These are phyloP conservation scores for Dorcoceras hygrometricum DNA, from an alignment of 257 asterid genomes.

Conservation along the genomic window DNA sequence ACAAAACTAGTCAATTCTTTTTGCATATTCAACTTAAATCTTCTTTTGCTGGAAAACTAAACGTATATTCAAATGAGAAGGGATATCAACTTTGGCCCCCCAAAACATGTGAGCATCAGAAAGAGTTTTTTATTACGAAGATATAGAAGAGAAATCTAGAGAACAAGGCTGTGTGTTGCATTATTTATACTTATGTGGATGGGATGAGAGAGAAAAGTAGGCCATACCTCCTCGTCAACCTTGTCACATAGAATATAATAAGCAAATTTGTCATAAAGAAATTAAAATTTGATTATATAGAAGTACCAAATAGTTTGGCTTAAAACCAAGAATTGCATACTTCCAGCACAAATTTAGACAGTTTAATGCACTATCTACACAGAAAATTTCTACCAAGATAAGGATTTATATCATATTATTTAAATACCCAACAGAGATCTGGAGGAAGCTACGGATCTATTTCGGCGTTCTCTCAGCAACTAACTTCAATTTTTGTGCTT, in stretches of 20 bases:
- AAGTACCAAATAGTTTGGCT: not conserved
- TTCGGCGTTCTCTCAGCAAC: not conserved
- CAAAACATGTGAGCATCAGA: conserved; percentile 6
- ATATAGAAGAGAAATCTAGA: conserved; percentile 11
- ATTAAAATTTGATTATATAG: not conserved
- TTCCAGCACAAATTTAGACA: not conserved
- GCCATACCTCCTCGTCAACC: not conserved
- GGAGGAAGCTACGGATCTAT: not conserved
- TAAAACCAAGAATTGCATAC: not conserved
- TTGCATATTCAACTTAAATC: not conserved
- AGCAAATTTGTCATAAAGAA: not conserved
- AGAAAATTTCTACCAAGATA: not conserved
- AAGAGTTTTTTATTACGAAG: not conserved
- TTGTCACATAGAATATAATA: not conserved
- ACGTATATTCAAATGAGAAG: conserved; percentile 6
- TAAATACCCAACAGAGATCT: not conserved
- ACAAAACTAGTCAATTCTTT: not conserved
- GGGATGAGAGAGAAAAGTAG: not conserved
- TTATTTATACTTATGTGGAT: conserved; percentile 6
- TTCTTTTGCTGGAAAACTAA: not conserved
- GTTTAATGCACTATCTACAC: no score
- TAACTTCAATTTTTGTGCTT: not conserved
- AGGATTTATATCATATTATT: no score
- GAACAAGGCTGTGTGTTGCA: not conserved
- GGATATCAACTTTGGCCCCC: not conserved